A percentile compares a stretch with the other conserved stretches of the same genome.
Conservation (phyloP, 805 yeast species). For the Candida arabinofermentans region DNA sequence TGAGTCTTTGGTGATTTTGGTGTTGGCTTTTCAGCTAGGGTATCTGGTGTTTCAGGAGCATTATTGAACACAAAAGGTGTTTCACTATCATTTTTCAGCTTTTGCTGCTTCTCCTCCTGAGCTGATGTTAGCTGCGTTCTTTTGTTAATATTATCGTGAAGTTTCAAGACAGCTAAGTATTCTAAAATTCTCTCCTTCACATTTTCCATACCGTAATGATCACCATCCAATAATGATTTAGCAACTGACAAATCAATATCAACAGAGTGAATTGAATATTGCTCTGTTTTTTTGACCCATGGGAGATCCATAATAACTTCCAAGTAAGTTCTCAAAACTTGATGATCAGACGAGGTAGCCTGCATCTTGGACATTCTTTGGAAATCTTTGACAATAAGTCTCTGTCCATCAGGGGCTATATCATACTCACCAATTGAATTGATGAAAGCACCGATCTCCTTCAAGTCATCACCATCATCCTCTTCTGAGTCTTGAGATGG, state of each 20-base stretch:
- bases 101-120: background rate
- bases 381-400: slow-evolving; percentile 44
- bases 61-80: slow-evolving; percentile 4
- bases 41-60: background rate
- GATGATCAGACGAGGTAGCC: slow-evolving; percentile 58
- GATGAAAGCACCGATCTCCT: slow-evolving; percentile 27
- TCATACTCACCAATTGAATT: slow-evolving; percentile 28
- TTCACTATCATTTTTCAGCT: background rate
- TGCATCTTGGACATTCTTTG: slow-evolving; percentile 52
- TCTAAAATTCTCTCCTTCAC: slow-evolving; percentile 76
- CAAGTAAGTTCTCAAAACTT: slow-evolving; percentile 58
- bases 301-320: slow-evolving; percentile 66
- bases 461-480: slow-evolving; percentile 42
- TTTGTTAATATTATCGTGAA: slow-evolving; percentile 34
- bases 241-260: slow-evolving; percentile 53
- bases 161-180: slow-evolving; percentile 72
- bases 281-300: slow-evolving; percentile 35
- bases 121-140: background rate
- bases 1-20: background rate
- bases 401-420: slow-evolving; percentile 39
- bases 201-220: slow-evolving; percentile 71
- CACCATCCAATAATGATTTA: slow-evolving; percentile 56
- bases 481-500: slow-evolving; percentile 24
- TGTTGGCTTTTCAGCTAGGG: background rate
- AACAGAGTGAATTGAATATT: slow-evolving; percentile 19